Evolutionary conservation across 2,329 filamentous ascomycete species (phyloP).

Genomic region (Madurella mycetomatis): DNA sequence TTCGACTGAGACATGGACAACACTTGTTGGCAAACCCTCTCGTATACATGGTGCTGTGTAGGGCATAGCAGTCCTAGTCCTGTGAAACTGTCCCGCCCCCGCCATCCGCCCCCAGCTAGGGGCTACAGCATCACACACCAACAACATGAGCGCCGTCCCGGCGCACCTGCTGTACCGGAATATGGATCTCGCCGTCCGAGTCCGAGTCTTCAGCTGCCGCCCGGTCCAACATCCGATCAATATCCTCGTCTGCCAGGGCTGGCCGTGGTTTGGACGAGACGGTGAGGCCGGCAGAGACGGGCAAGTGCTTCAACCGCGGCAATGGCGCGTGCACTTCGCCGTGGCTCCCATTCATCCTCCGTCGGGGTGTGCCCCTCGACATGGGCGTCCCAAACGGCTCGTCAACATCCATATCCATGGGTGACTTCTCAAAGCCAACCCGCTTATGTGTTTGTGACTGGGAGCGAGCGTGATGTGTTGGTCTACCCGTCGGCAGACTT

Average conservation of each 20-base stretch:
- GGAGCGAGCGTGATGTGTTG: constrained; percentile 27
- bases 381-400: constrained; percentile 35
- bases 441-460: constrained; percentile 38
- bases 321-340: constrained; percentile 24
- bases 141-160: constrained; percentile 25
- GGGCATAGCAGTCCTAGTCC: too few relatives aligned
- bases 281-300: constrained; percentile 47
- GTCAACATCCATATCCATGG: constrained; percentile 47
- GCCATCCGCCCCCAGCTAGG: neutral
- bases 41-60: too few relatives aligned
- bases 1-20: too few relatives aligned
- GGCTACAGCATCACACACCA: constrained; percentile 11
- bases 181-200: constrained; percentile 54
- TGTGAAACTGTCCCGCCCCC: neutral
- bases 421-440: constrained; percentile 46
- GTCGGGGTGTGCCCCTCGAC: constrained; percentile 38
- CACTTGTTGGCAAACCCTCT: too few relatives aligned
- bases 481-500: constrained; percentile 47
- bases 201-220: constrained; percentile 51
- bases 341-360: constrained; percentile 39
- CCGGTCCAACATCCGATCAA: constrained; percentile 55
- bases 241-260: constrained; percentile 50
- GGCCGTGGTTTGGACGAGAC: constrained; percentile 37
- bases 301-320: constrained; percentile 40
- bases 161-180: constrained; percentile 36